Evolutionary conservation across 2,329 filamentous ascomycete genomes (phyloP), one percentile per base, ranked within the genome.

Genomic region (Ophiostoma sp.): DNA sequence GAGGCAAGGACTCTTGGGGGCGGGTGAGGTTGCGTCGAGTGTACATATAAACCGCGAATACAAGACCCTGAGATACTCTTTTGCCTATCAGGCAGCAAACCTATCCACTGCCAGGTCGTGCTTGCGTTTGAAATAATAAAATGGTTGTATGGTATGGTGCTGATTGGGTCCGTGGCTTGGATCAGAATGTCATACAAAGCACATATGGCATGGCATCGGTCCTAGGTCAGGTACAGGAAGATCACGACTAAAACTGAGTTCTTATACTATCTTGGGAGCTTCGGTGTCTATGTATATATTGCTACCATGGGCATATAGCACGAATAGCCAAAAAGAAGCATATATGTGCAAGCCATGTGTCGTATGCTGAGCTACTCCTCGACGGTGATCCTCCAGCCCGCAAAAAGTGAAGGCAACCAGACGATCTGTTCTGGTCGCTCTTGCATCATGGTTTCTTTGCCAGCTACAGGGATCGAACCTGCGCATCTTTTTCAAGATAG

Each of bases 391-490:
- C 27, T 27, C 27, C 27, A 27, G 27, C 27, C 27, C 27, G 27
- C 42, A 66, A 65, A 66, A 62, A 41, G 27, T 55, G 14, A 45
- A 65, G 36, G 36, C 63, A 55, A 3, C 47, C 65, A 64, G 41
- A 36, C 49, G 6, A 27, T 36, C 64, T 52, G 5, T 8, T 47
- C 45, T 55, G 5, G 12, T n/a, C 36, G 14, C 40, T 12, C 62
- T 2, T 42, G 3, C 12, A 64, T 47, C 40, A 63, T 16, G 36
- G 2, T 9, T 16, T 44, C n/a, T 62, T 67, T 72, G 71, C 71
- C 70, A 71, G 71, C 47, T 72, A 71, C 70, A 72, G 71, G 71
- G 69, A 70, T 72, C 70, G 71, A 72, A 72, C 71, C 71, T 69
- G 68, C 69, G 70, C 55, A 72, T 69, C 71, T 71, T 47, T 72